phyloP scores from a whole-genome alignment of 75 land plant genomes.

The Cryptomeria japonica region DNA sequence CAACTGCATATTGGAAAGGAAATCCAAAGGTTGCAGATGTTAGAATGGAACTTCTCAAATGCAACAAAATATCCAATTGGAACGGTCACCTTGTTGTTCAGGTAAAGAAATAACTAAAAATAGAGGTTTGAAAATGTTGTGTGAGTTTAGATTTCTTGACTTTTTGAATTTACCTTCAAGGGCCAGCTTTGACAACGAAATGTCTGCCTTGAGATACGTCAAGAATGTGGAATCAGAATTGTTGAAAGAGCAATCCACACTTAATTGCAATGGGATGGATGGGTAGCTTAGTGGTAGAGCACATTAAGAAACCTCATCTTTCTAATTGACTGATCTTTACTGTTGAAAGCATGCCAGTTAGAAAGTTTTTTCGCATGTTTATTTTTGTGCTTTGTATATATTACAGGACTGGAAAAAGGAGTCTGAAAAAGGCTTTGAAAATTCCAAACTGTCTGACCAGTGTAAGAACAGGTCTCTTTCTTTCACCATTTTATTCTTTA shows the following conservation, averaged over 20 bases:
- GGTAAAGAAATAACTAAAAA: constrained; percentile 18
- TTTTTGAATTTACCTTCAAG: no score
- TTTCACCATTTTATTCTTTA: not conserved
- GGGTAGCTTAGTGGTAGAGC: no score
- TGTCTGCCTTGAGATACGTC: no score
- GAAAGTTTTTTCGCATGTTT: not conserved
- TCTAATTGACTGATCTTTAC: no score
- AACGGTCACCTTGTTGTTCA: constrained; percentile 42
- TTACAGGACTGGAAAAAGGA: constrained; percentile 25
- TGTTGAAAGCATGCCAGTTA: no score
- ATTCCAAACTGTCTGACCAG: constrained; percentile 16
- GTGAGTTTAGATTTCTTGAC: no score
- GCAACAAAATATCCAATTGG: constrained; percentile 39
- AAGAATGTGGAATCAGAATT: no score
- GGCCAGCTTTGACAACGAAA: no score
- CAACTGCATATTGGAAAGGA: constrained; percentile 68
- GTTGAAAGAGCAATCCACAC: no score
- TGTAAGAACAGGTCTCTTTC: constrained; percentile 18
- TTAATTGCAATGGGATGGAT: no score
- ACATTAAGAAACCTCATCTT: no score
- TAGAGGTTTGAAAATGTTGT: no score
- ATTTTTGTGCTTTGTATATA: not conserved
- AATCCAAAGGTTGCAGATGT: constrained; percentile 34
- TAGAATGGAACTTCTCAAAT: constrained; percentile 46
- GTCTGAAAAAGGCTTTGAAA: not conserved